phyloP scores from a whole-genome alignment of 768 basidiomycete species.

The Psilocybe cubensis region DNA sequence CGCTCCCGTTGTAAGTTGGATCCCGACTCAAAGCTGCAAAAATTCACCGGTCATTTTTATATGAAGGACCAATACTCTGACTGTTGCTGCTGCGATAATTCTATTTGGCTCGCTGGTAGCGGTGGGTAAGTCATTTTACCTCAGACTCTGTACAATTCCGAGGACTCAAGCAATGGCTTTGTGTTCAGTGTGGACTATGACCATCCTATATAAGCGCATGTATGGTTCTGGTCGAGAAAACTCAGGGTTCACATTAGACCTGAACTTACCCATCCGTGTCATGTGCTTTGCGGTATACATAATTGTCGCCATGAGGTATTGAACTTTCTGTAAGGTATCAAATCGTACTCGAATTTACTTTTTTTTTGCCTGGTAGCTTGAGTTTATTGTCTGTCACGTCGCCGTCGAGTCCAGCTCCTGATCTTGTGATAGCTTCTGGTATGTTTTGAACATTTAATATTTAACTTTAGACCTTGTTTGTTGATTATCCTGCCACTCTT shows the following conservation, averaged over 20 bases:
- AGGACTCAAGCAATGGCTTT: background rate
- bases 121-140: constrained; percentile 33
- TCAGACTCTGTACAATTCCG: background rate
- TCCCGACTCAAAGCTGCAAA: background rate
- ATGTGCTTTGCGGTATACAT: constrained; percentile 47
- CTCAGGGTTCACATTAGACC: constrained; percentile 33
- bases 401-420: constrained; percentile 48
- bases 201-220: constrained; percentile 41
- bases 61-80: constrained; percentile 43
- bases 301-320: constrained; percentile 43
- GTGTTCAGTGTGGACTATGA: constrained; percentile 42
- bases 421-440: constrained; percentile 52
- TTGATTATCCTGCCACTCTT: background rate
- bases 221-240: constrained; percentile 23
- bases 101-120: constrained; percentile 41
- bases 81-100: constrained; percentile 40
- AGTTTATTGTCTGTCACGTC: constrained; percentile 48
- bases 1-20: constrained; percentile 35
- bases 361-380: constrained; percentile 30
- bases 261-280: constrained; percentile 49
- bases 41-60: background rate
- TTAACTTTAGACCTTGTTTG: background rate
- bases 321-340: background rate
- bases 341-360: background rate
- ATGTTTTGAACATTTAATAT: constrained; percentile 7